These are phyloP conservation scores for Grifola frondosa DNA, from an alignment of 1,284 basidiomycete species.

Conservation along the genomic window DNA sequence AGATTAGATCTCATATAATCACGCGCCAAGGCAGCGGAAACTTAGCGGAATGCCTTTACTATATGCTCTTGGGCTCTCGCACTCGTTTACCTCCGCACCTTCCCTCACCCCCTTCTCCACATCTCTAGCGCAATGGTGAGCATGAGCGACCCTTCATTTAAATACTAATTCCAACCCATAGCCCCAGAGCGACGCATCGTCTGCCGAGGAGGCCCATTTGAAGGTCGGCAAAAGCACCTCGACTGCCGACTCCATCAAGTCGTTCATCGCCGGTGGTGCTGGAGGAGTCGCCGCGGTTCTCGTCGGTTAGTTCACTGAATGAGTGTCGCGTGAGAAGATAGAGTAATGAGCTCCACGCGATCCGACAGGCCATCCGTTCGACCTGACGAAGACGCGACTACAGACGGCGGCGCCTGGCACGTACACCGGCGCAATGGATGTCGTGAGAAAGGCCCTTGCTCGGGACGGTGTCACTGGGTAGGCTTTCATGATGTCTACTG, in stretches of 20 bases:
- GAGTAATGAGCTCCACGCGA: neutral
- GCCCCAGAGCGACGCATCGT: slow-evolving; percentile 23
- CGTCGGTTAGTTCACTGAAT: slow-evolving; percentile 64
- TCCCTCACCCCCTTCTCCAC: too few relatives aligned
- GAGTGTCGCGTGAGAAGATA: neutral
- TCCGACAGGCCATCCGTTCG: slow-evolving; percentile 88
- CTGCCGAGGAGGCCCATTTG: slow-evolving; percentile 25
- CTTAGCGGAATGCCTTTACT: too few relatives aligned
- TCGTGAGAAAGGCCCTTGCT: slow-evolving; percentile 87
- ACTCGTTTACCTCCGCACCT: slow-evolving; percentile 4
- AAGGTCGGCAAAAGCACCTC: slow-evolving; percentile 28
- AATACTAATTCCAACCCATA: neutral
- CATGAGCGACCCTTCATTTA: too few relatives aligned
- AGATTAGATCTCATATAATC: too few relatives aligned
- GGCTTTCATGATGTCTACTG: slow-evolving; percentile 21
- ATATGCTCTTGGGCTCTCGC: too few relatives aligned
- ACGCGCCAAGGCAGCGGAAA: too few relatives aligned
- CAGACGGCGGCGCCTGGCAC: slow-evolving; percentile 91
- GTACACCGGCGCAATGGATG: slow-evolving; percentile 93
- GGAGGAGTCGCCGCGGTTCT: slow-evolving; percentile 87
- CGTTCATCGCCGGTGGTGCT: slow-evolving; percentile 89
- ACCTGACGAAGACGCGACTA: slow-evolving; percentile 93
- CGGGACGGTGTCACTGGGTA: slow-evolving; percentile 90
- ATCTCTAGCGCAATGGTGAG: too few relatives aligned
- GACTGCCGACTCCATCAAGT: slow-evolving; percentile 67